Evolutionary conservation across 1,284 basidiomycete genomes (phyloP).

Genomic region (Tylopilus sp.): DNA sequence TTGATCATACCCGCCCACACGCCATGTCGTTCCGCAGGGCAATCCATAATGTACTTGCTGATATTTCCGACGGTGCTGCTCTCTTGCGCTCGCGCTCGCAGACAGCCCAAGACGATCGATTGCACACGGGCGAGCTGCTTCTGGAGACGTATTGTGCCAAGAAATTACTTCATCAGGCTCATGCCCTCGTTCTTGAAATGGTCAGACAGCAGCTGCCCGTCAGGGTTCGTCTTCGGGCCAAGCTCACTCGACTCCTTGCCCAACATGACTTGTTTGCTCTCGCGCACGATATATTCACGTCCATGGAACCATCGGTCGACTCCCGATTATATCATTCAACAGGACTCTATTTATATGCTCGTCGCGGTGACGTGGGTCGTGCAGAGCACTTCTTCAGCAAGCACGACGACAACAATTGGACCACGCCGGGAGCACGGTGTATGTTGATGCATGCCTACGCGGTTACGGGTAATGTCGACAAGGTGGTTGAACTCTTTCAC

Average conservation of each 20-base stretch:
- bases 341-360: constrained; percentile 53
- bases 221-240: constrained; percentile 32
- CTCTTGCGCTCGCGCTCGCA: constrained; percentile 35
- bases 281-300: constrained; percentile 46
- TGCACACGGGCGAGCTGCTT: constrained; percentile 41
- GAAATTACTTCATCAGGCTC: constrained; percentile 40
- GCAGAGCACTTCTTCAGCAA: constrained; percentile 46
- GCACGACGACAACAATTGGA: constrained; percentile 35
- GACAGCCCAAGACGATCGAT: constrained; percentile 30
- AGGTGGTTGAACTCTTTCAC: constrained; percentile 53
- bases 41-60: constrained; percentile 33
- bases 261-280: constrained; percentile 39
- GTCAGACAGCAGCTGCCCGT: constrained; percentile 37
- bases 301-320: constrained; percentile 25
- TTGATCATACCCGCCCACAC: constrained; percentile 24
- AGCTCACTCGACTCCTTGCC: constrained; percentile 48
- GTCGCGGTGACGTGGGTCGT: constrained; percentile 47
- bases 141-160: constrained; percentile 39
- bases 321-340: constrained; percentile 38
- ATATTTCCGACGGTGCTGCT: constrained; percentile 34
- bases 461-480: constrained; percentile 41
- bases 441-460: constrained; percentile 59
- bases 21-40: constrained; percentile 34
- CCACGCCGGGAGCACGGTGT: constrained; percentile 37
- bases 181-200: constrained; percentile 47